A percentile compares a stretch with the other conserved stretches of the same genome.
These are phyloP conservation scores for Hawksworthiomyces lignivorus DNA, from an alignment of 2,329 filamentous ascomycete genomes.

Conservation along the genomic window DNA sequence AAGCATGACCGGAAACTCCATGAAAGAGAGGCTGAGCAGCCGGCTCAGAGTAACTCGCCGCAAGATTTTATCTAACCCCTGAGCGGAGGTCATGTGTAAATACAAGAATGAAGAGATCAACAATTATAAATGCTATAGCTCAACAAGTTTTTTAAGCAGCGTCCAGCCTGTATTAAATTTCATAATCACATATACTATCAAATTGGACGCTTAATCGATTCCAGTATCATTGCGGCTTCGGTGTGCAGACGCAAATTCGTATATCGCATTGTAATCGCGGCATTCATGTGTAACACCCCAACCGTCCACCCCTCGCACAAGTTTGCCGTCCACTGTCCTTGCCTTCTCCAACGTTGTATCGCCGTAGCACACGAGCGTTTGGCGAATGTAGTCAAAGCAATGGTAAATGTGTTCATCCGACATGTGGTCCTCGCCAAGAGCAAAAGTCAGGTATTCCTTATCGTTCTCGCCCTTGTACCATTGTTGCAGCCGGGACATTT, in stretches of 20 bases:
- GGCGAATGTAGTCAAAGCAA: conserved; percentile 18
- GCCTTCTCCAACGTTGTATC: conserved; percentile 17
- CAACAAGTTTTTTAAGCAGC: no score
- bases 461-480: conserved; percentile 15
- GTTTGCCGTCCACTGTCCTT: conserved; percentile 11
- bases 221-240: conserved; percentile 12
- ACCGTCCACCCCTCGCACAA: conserved; percentile 14
- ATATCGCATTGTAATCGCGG: conserved; percentile 13
- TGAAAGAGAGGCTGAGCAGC: no score
- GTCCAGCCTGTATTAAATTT: no score
- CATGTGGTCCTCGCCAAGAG: conserved; percentile 12
- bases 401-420: conserved; percentile 15
- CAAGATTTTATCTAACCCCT: no score
- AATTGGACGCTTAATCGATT: conserved; percentile 15
- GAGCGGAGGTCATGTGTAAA: no score
- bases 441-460: conserved; percentile 16
- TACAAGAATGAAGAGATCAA: no score
- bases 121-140: no score
- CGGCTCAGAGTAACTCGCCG: no score
- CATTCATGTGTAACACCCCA: conserved; percentile 16
- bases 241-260: conserved; percentile 10
- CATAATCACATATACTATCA: no score
- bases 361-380: conserved; percentile 15
- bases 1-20: no score
- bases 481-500: conserved; percentile 12